Percentiles rank a stretch among this genome's conserved stretches.
phyloP scores from a whole-genome alignment of 23 red algal species.

The Gracilaria caudata region DNA sequence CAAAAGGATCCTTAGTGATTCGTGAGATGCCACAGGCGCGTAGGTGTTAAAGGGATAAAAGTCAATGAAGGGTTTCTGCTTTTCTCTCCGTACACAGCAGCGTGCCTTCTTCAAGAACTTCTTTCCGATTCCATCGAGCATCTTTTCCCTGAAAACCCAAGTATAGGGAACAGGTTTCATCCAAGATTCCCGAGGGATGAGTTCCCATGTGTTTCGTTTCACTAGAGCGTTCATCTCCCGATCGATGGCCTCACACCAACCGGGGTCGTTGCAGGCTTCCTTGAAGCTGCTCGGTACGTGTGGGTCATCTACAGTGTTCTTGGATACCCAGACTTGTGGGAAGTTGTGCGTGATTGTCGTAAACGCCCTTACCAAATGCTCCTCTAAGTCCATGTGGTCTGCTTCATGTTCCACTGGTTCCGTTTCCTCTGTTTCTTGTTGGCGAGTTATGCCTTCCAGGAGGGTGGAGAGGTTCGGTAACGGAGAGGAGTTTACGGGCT shows the following conservation, averaged over 20 bases:
- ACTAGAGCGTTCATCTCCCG: constrained; percentile 8
- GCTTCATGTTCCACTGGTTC: not conserved
- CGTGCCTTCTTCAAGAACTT: constrained; percentile 32
- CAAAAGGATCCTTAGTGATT: constrained; percentile 28
- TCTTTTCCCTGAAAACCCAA: not conserved
- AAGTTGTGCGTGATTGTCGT: not conserved
- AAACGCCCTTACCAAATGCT: not conserved
- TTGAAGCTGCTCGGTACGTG: not conserved
- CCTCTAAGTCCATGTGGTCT: not conserved
- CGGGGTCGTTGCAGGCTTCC: not conserved
- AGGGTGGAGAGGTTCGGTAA: not conserved
- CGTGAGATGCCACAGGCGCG: constrained; percentile 36
- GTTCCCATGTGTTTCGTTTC: not conserved
- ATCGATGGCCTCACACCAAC: constrained; percentile 44
- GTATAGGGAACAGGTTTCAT: constrained; percentile 19
- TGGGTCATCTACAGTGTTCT: not conserved
- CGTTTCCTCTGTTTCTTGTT: not conserved
- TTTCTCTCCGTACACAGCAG: constrained; percentile 17
- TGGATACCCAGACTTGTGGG: not conserved
- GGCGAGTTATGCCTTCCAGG: constrained; percentile 4
- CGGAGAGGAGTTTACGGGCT: not conserved
- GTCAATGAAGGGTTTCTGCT: constrained; percentile 9
- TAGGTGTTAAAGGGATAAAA: constrained; percentile 14
- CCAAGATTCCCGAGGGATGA: not conserved
- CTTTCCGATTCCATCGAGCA: not conserved